These are phyloP conservation scores for Naganishia onofrii DNA, from an alignment of 768 basidiomycete genomes.

Conservation along the genomic window DNA sequence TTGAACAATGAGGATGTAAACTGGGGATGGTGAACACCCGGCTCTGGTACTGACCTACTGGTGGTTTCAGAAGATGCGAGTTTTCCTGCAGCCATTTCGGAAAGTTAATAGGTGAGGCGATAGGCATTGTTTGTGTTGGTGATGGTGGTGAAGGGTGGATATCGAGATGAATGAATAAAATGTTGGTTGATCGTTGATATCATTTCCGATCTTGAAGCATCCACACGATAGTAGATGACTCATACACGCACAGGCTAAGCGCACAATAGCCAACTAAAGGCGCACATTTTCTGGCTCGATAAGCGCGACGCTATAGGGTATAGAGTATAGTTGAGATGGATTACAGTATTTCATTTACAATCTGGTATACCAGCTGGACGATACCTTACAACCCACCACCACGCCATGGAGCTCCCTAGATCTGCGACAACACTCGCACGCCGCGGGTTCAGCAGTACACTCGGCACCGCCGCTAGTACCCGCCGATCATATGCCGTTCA, in stretches of 20 bases:
- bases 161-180: too few species aligned
- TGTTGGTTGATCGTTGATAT: too few species aligned
- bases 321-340: background rate
- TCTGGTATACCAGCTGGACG: too few species aligned
- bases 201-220: background rate
- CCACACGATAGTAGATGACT: too few species aligned
- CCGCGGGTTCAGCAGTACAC: background rate
- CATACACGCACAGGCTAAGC: background rate
- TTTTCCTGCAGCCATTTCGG: constrained; percentile 84
- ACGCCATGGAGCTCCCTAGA: constrained; percentile 10
- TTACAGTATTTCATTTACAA: too few species aligned
- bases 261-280: background rate
- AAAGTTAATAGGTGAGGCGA: constrained; percentile 81
- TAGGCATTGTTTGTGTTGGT: constrained; percentile 59
- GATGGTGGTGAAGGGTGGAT: background rate
- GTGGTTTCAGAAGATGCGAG: constrained; percentile 73
- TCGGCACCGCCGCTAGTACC: background rate
- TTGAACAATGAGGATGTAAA: too few species aligned
- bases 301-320: background rate
- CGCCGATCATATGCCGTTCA: constrained; percentile 15
- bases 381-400: background rate
- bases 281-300: constrained; percentile 16
- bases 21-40: too few species aligned
- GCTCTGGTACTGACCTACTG: constrained; percentile 94
- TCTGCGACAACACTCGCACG: background rate